These are phyloP conservation scores for Pelargonium exstipulatum DNA, from an alignment of 441 rosid species.

Conservation along the genomic window DNA sequence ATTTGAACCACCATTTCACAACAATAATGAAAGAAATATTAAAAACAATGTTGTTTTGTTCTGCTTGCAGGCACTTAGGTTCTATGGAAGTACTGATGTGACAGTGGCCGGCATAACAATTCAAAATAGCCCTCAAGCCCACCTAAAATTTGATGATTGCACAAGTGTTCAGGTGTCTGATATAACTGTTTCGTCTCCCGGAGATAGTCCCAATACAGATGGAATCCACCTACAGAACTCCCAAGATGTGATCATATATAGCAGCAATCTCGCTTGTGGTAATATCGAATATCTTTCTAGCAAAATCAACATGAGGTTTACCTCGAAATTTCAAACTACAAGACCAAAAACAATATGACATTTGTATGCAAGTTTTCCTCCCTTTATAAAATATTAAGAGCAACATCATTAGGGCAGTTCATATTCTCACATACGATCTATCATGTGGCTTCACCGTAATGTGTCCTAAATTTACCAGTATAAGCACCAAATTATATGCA, in stretches of 20 bases:
- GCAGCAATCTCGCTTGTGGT: constrained; percentile 78
- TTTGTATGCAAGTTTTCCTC: no score
- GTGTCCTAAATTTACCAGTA: no score
- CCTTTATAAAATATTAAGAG: no score
- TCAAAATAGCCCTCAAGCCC: constrained; percentile 92
- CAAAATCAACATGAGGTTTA: neutral
- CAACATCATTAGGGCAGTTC: neutral
- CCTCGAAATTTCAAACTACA: no score
- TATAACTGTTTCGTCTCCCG: constrained; percentile 64
- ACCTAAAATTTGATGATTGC: constrained; percentile 89
- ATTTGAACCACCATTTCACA: constrained; percentile 8
- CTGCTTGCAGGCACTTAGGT: constrained; percentile 64
- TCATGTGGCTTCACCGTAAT: no score
- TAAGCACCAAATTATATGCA: no score
- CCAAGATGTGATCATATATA: constrained; percentile 65
- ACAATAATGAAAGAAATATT: neutral
- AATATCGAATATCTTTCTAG: constrained; percentile 22
- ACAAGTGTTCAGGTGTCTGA: constrained; percentile 66
- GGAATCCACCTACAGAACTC: constrained; percentile 96
- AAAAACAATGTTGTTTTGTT: constrained; percentile 16
- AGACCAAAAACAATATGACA: no score
- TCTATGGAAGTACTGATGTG: constrained; percentile 64
- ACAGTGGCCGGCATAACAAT: constrained; percentile 76
- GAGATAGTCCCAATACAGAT: constrained; percentile 92
- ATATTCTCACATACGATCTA: neutral